phyloP scores from a whole-genome alignment of 2,329 filamentous ascomycete species.

The Neofusicoccum ribis region DNA sequence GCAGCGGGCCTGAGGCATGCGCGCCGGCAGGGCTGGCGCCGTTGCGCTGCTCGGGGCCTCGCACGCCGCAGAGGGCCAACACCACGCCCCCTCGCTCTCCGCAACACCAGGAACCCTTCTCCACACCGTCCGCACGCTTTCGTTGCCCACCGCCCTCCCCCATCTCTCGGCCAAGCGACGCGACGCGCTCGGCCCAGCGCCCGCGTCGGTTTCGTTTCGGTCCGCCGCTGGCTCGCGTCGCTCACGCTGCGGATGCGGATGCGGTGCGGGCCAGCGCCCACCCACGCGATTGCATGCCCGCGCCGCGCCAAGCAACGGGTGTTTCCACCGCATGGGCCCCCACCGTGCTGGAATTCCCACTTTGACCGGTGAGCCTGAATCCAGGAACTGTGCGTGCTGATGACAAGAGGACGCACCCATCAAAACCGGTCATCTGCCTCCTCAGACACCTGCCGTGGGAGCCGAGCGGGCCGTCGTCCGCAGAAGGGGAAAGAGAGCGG shows the following conservation, averaged over 20 bases:
- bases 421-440: neutral
- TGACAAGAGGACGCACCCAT: neutral
- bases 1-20: neutral
- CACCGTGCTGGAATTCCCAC: neutral
- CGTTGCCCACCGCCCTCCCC: neutral
- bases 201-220: conserved; percentile 4
- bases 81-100: neutral
- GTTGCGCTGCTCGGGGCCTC: conserved; percentile 1
- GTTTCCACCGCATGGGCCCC: conserved; percentile 9
- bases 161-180: neutral
- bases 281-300: neutral
- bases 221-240: neutral
- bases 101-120: conserved; percentile 4
- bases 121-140: neutral
- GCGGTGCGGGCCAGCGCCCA: neutral
- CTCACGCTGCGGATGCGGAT: neutral
- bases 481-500: neutral
- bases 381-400: conserved; percentile 5
- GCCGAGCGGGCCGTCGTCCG: neutral
- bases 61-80: neutral
- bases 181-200: neutral
- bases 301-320: neutral
- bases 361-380: conserved; percentile 11
- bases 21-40: neutral
- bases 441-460: neutral